Conservation (phyloP, 805 yeast genomes). For the Candida nanaspora region DNA sequence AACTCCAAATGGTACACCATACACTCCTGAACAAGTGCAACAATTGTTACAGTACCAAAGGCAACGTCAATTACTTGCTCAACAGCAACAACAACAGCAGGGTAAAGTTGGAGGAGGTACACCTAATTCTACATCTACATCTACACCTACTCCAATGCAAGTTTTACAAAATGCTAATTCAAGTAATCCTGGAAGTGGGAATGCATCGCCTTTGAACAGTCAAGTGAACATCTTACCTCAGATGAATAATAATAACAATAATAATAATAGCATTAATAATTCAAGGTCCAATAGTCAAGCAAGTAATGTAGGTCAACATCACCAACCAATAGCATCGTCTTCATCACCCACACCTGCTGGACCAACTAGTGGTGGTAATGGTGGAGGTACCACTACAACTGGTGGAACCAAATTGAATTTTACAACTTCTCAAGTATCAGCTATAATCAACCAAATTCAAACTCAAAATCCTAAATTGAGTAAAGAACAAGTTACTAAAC, state of each 20-base stretch:
- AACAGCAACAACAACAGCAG: constrained; percentile 2
- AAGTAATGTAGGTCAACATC: not conserved
- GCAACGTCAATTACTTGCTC: constrained; percentile 40
- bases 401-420: constrained; percentile 29
- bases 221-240: not conserved
- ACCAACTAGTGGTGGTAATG: too few relatives aligned
- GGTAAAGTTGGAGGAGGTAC: constrained; percentile 2
- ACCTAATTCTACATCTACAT: constrained; percentile 5
- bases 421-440: constrained; percentile 58
- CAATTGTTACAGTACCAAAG: constrained; percentile 46
- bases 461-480: constrained; percentile 56
- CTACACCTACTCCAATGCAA: constrained; percentile 20
- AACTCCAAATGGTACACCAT: constrained; percentile 49
- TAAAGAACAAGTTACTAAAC: constrained; percentile 56
- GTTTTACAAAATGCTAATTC: constrained; percentile 8
- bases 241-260: too few relatives aligned
- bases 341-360: not conserved
- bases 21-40: constrained; percentile 55
- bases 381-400: too few relatives aligned
- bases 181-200: not conserved
- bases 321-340: too few relatives aligned
- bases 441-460: constrained; percentile 57
- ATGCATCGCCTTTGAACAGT: not conserved
- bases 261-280: too few relatives aligned
- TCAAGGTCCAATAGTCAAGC: not conserved